Conservation (phyloP, 2,329 filamentous ascomycete species). For the Penicillium hordei region DNA sequence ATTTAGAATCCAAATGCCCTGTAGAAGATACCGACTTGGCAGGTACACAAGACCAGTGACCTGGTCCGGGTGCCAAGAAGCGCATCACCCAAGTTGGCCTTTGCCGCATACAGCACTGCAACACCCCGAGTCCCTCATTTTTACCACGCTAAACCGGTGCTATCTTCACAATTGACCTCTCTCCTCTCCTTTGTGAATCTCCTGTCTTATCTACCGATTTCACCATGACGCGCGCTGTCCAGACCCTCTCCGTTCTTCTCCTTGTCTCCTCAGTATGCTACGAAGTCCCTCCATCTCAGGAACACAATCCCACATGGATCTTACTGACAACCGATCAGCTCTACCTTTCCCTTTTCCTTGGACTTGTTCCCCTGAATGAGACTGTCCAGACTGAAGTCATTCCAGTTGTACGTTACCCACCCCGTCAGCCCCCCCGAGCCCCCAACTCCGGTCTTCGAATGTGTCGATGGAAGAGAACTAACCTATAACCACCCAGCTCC, state of each 20-base stretch:
- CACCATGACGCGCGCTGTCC: constrained; percentile 89
- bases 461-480: neutral
- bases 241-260: constrained; percentile 84
- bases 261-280: constrained; percentile 78
- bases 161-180: constrained; percentile 2
- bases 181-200: constrained; percentile 12
- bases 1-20: neutral
- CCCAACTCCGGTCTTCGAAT: constrained; percentile 1
- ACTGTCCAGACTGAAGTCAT: constrained; percentile 81
- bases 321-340: constrained; percentile 56
- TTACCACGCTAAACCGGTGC: constrained; percentile 1
- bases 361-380: constrained; percentile 75
- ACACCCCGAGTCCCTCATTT: constrained; percentile 22
- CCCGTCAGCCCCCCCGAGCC: neutral
- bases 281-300: neutral
- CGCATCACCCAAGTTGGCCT: constrained; percentile 11
- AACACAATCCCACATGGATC: neutral
- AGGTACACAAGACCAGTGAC: constrained; percentile 9
- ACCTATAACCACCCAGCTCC: constrained; percentile 61
- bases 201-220: neutral
- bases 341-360: constrained; percentile 82
- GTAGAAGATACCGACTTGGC: neutral
- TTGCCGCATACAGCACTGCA: constrained; percentile 9
- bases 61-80: constrained; percentile 13
- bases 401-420: constrained; percentile 68